phyloP scores from a whole-genome alignment of 805 yeast species.

The Starmerella riodocensis region DNA sequence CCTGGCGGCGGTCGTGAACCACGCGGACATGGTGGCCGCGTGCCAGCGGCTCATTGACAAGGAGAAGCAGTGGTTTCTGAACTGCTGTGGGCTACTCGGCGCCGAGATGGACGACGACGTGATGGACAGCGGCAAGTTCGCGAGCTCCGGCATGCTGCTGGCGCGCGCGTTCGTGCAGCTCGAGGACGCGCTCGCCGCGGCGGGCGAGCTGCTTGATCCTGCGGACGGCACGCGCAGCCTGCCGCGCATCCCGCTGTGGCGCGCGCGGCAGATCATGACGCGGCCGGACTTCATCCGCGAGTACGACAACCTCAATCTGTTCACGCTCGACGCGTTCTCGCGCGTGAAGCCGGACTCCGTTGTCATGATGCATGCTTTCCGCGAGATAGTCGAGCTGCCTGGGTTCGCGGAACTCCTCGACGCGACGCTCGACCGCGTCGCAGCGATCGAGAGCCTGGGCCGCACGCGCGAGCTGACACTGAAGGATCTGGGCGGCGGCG shows the following conservation, averaged over 20 bases:
- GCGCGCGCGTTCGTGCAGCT: slow-evolving; percentile 60
- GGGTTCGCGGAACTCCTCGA: slow-evolving; percentile 54
- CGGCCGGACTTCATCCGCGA: slow-evolving; percentile 64
- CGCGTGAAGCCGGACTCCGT: slow-evolving; percentile 66
- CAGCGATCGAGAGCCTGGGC: slow-evolving; percentile 62
- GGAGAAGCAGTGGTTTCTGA: slow-evolving; percentile 75
- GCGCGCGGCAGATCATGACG: slow-evolving; percentile 76
- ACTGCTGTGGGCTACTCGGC: slow-evolving; percentile 69
- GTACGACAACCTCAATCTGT: slow-evolving; percentile 64
- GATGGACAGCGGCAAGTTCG: slow-evolving; percentile 68
- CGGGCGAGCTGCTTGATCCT: not conserved
- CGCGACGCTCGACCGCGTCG: slow-evolving; percentile 54
- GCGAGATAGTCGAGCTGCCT: slow-evolving; percentile 59
- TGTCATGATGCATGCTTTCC: slow-evolving; percentile 82
- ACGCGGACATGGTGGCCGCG: slow-evolving; percentile 34
- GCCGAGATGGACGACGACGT: slow-evolving; percentile 79
- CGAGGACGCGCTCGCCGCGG: slow-evolving; percentile 37
- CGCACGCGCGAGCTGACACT: slow-evolving; percentile 65
- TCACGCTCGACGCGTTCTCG: slow-evolving; percentile 63
- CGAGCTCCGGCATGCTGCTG: slow-evolving; percentile 58
- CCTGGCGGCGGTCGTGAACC: slow-evolving; percentile 43
- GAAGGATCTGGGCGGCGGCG: slow-evolving; percentile 44
- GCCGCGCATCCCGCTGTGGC: slow-evolving; percentile 70
- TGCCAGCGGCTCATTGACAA: slow-evolving; percentile 60
- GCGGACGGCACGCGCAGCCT: slow-evolving; percentile 26